Evolutionary conservation across 192 early-diverging fungal species (phyloP).

Genomic region (Phycomyces blakesleeanus): DNA sequence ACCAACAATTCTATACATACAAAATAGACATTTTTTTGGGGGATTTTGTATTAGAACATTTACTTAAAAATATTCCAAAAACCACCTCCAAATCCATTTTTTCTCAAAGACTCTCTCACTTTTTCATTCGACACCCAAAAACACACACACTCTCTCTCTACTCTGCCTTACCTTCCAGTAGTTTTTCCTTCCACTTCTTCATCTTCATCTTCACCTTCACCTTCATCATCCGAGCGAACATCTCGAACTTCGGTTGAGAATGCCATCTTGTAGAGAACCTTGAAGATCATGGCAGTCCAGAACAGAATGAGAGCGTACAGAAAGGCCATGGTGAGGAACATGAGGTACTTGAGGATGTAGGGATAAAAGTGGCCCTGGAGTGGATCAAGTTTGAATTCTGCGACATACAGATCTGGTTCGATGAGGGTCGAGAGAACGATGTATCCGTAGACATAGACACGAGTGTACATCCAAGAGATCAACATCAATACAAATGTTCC

Average conservation of each 20-base stretch:
- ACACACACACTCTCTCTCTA: too few species aligned
- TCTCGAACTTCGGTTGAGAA: constrained; percentile 54
- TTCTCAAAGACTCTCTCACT: too few species aligned
- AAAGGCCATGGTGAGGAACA: constrained; percentile 41
- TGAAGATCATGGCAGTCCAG: constrained; percentile 66
- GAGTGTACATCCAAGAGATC: constrained; percentile 69
- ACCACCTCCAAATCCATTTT: too few species aligned
- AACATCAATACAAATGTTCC: constrained; percentile 64
- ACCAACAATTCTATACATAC: too few species aligned
- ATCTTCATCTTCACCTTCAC: constrained; percentile 24
- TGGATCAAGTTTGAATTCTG: constrained; percentile 41
- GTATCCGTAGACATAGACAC: constrained; percentile 67
- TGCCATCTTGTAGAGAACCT: constrained; percentile 57
- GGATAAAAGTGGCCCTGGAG: constrained; percentile 49
- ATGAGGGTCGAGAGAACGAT: constrained; percentile 56
- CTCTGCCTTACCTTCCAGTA: too few species aligned
- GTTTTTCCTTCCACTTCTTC: too few species aligned
- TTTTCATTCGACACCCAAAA: too few species aligned
- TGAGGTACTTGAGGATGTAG: constrained; percentile 40
- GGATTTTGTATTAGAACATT: too few species aligned
- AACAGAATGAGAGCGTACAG: constrained; percentile 63
- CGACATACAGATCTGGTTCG: constrained; percentile 52
- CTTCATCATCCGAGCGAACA: constrained; percentile 68
- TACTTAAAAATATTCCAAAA: too few species aligned
- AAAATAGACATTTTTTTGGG: too few species aligned